A percentile compares a stretch with the other conserved stretches of the same genome.
Evolutionary conservation across 495 filamentous ascomycete species (phyloP).

Genomic region (Tuber borchii): DNA sequence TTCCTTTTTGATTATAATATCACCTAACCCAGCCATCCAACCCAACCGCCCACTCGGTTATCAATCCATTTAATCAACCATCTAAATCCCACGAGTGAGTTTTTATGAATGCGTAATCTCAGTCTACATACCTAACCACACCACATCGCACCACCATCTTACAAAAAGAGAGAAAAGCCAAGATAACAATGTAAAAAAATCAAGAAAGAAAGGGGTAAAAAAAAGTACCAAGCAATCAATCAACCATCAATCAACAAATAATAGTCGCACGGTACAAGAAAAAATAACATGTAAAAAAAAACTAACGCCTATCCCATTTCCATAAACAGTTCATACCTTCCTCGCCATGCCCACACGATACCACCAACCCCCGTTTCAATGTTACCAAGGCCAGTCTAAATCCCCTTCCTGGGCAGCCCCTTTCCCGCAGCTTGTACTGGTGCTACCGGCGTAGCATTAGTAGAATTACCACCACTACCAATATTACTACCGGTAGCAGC

Average conservation of each 20-base stretch:
- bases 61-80: background rate
- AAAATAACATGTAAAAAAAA: background rate
- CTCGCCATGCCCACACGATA: background rate
- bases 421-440: constrained; percentile 20
- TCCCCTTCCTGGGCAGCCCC: constrained; percentile 21
- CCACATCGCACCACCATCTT: background rate
- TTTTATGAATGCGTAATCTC: background rate
- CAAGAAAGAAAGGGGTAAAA: background rate
- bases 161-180: background rate
- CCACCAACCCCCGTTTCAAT: background rate
- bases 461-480: background rate
- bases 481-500: background rate
- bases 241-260: background rate
- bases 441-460: background rate
- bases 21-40: background rate
- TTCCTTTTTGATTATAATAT: background rate
- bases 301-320: constrained; percentile 12
- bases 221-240: background rate
- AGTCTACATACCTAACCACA: background rate
- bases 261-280: background rate
- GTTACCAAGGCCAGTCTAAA: background rate
- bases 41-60: background rate
- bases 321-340: background rate
- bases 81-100: background rate
- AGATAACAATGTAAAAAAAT: background rate